A percentile compares a stretch with the other conserved stretches of the same genome.
These are phyloP conservation scores for Heteromeles arbutifolia DNA, from an alignment of 306 rosid species.

Conservation along the genomic window DNA sequence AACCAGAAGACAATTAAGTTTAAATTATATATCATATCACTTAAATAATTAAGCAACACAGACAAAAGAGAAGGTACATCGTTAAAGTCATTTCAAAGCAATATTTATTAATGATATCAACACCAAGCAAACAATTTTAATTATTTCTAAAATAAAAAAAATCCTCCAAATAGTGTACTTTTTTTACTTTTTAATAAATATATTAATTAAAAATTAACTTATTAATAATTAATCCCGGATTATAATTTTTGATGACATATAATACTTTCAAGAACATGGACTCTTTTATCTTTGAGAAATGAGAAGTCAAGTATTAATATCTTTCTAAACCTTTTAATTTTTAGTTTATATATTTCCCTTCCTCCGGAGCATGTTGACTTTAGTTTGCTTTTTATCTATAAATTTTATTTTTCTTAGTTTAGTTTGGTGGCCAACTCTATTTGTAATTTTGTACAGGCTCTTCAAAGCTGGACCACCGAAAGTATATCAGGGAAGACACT, in stretches of 20 bases:
- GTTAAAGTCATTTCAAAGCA: conserved; percentile 27
- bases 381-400: neutral
- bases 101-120: neutral
- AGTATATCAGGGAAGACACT: neutral
- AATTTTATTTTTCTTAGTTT: neutral
- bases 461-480: neutral
- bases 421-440: conserved; percentile 11
- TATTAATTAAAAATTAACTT: neutral
- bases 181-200: neutral
- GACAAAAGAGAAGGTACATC: conserved; percentile 63
- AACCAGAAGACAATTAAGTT: conserved; percentile 6
- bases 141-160: neutral
- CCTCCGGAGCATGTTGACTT: conserved; percentile 20
- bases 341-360: neutral
- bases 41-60: neutral
- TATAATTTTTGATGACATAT: neutral
- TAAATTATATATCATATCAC: neutral
- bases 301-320: neutral
- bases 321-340: neutral
- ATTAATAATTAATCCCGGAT: neutral
- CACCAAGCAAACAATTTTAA: neutral
- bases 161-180: neutral
- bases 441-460: neutral
- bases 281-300: neutral
- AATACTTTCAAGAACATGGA: neutral